Conservation (phyloP, 2,329 filamentous ascomycete species). For the Colletotrichum paranaense region DNA sequence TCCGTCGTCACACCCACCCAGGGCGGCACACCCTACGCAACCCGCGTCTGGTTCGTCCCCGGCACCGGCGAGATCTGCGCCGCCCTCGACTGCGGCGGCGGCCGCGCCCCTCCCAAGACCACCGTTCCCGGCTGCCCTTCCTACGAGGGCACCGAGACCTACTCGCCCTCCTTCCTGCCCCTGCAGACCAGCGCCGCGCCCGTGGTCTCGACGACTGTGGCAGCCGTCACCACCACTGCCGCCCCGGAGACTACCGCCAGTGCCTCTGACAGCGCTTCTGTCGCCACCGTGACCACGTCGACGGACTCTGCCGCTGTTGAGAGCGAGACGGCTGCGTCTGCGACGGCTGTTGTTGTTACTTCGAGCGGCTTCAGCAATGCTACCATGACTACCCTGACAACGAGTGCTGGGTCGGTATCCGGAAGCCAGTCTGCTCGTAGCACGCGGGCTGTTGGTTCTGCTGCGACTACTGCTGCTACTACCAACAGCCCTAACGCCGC, state of each 20-base stretch:
- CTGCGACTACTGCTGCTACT: neutral
- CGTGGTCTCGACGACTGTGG: neutral
- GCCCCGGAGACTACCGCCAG: neutral
- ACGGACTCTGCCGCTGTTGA: neutral
- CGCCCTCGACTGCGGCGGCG: conserved; percentile 75
- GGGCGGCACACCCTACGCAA: conserved; percentile 50
- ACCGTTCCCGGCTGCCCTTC: conserved; percentile 69
- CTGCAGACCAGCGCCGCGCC: conserved; percentile 39
- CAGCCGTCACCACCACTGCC: neutral
- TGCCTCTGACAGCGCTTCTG: neutral
- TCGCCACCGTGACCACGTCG: neutral
- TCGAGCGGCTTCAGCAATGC: neutral
- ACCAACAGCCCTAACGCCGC: conserved; percentile 7
- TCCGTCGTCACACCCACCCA: conserved; percentile 38
- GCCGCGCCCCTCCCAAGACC: conserved; percentile 72
- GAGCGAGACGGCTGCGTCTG: neutral
- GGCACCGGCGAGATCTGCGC: conserved; percentile 73
- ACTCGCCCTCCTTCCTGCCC: conserved; percentile 62
- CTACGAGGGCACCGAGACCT: conserved; percentile 67
- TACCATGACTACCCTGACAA: neutral
- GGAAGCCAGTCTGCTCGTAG: neutral
- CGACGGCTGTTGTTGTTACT: neutral
- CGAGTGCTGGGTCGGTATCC: neutral
- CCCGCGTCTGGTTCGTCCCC: conserved; percentile 69
- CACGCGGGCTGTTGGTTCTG: neutral